Evolutionary conservation across 371 early-diverging fungal species (phyloP).

Genomic region (Mucor circinelloides): DNA sequence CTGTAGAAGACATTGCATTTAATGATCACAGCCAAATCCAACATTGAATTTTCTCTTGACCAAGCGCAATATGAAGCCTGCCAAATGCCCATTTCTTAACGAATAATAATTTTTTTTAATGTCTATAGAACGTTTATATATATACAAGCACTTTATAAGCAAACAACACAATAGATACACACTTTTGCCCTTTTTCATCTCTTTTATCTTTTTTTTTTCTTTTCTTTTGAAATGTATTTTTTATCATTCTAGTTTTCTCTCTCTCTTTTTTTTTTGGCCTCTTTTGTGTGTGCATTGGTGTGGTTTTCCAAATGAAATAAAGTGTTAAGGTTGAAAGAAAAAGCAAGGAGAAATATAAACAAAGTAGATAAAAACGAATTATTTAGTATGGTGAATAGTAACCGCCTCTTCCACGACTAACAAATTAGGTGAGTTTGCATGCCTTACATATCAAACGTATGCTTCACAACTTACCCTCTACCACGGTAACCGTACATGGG

Average conservation of each 20-base stretch:
- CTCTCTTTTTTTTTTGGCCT: not conserved
- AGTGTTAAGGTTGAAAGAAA: not conserved
- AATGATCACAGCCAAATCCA: too few species aligned
- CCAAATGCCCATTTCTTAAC: too few species aligned
- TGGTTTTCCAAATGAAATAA: too few species aligned
- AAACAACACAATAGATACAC: too few species aligned
- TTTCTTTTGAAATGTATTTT: not conserved
- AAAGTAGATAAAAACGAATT: slow-evolving; percentile 1
- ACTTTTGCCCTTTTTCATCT: too few species aligned
- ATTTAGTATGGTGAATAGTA: slow-evolving; percentile 68
- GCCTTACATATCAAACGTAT: not conserved
- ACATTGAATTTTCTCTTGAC: too few species aligned
- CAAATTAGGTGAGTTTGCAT: not conserved
- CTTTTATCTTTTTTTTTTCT: not conserved
- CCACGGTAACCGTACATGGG: slow-evolving; percentile 60
- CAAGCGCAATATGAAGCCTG: too few species aligned
- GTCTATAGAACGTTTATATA: too few species aligned
- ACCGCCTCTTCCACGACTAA: slow-evolving; percentile 62
- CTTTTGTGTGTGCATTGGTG: slow-evolving; percentile 1
- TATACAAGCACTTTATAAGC: too few species aligned
- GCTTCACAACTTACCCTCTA: slow-evolving; percentile 44
- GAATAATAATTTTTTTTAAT: too few species aligned
- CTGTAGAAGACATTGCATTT: too few species aligned
- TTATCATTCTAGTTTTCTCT: not conserved
- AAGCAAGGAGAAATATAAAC: slow-evolving; percentile 3